These are phyloP conservation scores for Leccinum insolens DNA, from an alignment of 1,284 basidiomycete species.

Conservation along the genomic window DNA sequence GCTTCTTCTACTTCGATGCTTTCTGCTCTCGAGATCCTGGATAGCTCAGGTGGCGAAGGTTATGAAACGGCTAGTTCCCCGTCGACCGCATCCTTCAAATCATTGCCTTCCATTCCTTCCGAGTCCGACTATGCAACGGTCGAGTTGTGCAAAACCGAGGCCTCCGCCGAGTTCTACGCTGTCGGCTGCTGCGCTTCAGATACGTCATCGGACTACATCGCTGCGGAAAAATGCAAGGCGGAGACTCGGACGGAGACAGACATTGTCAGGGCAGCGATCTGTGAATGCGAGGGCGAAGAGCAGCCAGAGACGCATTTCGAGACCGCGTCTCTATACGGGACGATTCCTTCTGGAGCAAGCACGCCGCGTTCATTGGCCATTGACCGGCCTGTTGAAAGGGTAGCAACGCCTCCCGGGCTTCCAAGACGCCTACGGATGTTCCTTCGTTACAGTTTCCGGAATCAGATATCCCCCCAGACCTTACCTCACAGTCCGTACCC, in stretches of 20 bases:
- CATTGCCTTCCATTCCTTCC: conserved; percentile 55
- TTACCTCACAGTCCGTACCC: conserved; percentile 41
- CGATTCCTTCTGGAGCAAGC: conserved; percentile 42
- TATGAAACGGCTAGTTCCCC: conserved; percentile 40
- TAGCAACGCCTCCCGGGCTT: conserved; percentile 27
- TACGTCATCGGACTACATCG: conserved; percentile 44
- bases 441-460: conserved; percentile 35
- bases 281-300: conserved; percentile 42
- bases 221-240: conserved; percentile 50
- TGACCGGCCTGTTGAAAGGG: conserved; percentile 26
- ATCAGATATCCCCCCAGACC: conserved; percentile 24
- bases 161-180: conserved; percentile 54
- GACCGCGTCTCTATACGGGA: conserved; percentile 50
- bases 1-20: conserved; percentile 28
- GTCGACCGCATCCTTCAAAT: conserved; percentile 46
- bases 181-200: conserved; percentile 39
- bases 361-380: conserved; percentile 40
- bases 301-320: conserved; percentile 52
- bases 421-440: conserved; percentile 33
- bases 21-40: conserved; percentile 35
- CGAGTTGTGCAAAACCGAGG: conserved; percentile 44
- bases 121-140: conserved; percentile 54
- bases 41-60: conserved; percentile 38
- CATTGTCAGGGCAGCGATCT: conserved; percentile 54
- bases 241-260: conserved; percentile 44